phyloP scores from a whole-genome alignment of 2,329 filamentous ascomycete species.

The Paracorniculantispora psalliotae region DNA sequence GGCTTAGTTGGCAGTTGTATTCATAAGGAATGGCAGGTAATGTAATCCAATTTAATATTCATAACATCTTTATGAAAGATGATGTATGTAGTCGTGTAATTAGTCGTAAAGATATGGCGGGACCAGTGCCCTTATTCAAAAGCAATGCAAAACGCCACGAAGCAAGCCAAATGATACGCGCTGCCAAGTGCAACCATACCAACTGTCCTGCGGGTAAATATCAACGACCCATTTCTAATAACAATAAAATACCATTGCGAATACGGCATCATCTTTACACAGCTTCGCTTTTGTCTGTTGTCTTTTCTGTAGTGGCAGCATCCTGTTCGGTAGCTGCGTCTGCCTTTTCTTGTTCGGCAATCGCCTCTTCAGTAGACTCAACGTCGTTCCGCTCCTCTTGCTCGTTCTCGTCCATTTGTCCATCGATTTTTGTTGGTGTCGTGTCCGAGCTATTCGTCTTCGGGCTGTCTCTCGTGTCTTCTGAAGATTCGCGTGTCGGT shows the following conservation, averaged over 20 bases:
- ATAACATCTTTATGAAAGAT: neutral
- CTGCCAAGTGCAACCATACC: neutral
- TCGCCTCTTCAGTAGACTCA: neutral
- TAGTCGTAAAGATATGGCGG: neutral
- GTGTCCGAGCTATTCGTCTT: neutral
- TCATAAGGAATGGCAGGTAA: too few relatives aligned
- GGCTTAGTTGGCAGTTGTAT: too few relatives aligned
- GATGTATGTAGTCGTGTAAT: neutral
- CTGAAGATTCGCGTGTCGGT: constrained; percentile 19
- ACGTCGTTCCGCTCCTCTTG: neutral
- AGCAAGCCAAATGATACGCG: neutral
- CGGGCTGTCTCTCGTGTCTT: constrained; percentile 11
- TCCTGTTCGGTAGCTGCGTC: neutral
- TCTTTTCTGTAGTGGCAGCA: neutral
- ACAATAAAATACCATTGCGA: neutral
- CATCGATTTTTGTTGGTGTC: neutral
- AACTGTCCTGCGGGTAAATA: neutral
- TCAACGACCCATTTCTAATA: neutral
- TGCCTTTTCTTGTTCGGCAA: neutral
- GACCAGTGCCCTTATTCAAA: neutral
- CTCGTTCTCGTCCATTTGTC: neutral
- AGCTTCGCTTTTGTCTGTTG: neutral
- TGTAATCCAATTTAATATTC: too few relatives aligned
- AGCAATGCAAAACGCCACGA: constrained; percentile 4
- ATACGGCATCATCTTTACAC: neutral